phyloP scores from a whole-genome alignment of 768 basidiomycete genomes.

The Termitomyces sp. region DNA sequence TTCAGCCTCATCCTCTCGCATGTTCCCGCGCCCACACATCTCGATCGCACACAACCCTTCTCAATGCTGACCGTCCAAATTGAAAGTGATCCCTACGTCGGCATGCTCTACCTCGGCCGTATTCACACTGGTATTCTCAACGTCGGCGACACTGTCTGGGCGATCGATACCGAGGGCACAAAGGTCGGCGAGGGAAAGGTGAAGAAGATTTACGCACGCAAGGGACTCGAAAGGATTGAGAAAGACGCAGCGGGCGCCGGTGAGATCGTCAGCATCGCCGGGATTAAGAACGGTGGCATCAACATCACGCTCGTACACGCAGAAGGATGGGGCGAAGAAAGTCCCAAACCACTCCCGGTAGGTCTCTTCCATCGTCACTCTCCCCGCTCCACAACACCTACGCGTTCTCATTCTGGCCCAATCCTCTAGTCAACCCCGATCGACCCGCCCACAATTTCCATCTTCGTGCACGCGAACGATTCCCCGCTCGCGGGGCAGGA shows the following conservation, averaged over 20 bases:
- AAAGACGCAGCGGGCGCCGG: conserved; percentile 40
- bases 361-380: conserved; percentile 3
- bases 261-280: conserved; percentile 45
- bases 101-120: conserved; percentile 43
- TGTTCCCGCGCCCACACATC: conserved; percentile 31
- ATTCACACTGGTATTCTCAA: conserved; percentile 36
- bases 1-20: conserved; percentile 43
- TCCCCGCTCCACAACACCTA: background rate
- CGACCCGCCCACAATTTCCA: conserved; percentile 46
- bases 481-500: conserved; percentile 42
- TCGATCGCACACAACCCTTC: conserved; percentile 33
- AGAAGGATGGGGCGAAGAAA: conserved; percentile 38
- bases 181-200: conserved; percentile 47
- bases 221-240: conserved; percentile 38
- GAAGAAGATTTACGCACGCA: conserved; percentile 36
- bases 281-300: conserved; percentile 42
- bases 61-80: conserved; percentile 50
- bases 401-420: background rate
- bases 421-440: conserved; percentile 35
- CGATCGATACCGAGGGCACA: conserved; percentile 35
- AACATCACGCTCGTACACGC: conserved; percentile 40
- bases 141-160: conserved; percentile 34
- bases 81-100: conserved; percentile 46
- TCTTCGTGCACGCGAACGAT: conserved; percentile 43
- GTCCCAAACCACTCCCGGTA: conserved; percentile 35